Evolutionary conservation across 2,329 filamentous ascomycete genomes (phyloP), one percentile per base, ranked within the genome.

Genomic region (Fusarium albidum): DNA sequence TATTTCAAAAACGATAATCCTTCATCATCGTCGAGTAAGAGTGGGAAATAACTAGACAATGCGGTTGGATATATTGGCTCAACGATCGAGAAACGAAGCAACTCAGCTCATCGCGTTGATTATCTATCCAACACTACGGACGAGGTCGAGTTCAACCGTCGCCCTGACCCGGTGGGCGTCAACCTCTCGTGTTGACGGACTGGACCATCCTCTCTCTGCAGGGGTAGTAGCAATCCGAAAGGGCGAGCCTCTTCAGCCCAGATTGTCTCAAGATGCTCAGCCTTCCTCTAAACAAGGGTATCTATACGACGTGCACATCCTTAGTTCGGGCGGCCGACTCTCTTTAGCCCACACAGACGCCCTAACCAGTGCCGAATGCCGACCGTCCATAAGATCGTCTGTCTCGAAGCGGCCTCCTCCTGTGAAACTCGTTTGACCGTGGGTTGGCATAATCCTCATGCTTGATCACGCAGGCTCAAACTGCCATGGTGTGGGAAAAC

Each of bases 241-340:
- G 14, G 35, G n/a, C 17, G 28, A 17, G 17, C n/a, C 26, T 40
- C 6, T 31, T 40, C 33, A 48, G 28, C 44, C 35, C 34, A 18
- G 26, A 28, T 48, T 27, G 37, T 49, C 26, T 49, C 37, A 34
- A 33, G 17, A 37, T 49, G 46, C 46, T 49, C 37, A 49, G 46
- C 46, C 37, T 41, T 49, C 37, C 9, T 25, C 32, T 15, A 11
- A 18, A 13, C 37, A 33, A 34, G 46, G 46, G 27, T 33, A 15
- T 17, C 14, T 25, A 42, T 28, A 49, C 46, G 46, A 49, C 18
- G n/a, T 5, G 32, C 18, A 25, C 46, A 35, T 40, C 35, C 18
- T 42, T 49, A 34, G 46, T 29, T 33, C 33, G 18, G 46, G 37
- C 37, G 46, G 46, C 37, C 37, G 28, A 42, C 37, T 31, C 26